A percentile compares a stretch with the other conserved stretches of the same genome.
Evolutionary conservation across 192 early-diverging fungal genomes (phyloP).

Genomic region (Podila clonocystis): DNA sequence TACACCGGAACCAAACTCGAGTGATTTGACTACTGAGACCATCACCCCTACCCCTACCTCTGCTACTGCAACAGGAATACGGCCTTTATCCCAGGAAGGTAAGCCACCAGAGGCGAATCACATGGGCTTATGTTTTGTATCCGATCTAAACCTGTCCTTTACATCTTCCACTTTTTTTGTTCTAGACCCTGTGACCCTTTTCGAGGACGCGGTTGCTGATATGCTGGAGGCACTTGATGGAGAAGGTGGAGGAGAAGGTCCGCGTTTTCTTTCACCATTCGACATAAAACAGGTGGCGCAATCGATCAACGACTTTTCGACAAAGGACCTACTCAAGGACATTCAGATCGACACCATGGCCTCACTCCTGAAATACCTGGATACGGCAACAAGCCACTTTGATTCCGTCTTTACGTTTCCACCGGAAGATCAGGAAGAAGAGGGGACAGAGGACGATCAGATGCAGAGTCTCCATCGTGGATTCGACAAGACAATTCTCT

Average conservation of each 20-base stretch:
- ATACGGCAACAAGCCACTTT: conserved; percentile 9
- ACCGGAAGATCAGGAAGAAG: neutral
- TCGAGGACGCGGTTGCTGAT: conserved; percentile 2
- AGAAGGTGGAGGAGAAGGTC: no score
- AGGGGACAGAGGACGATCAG: neutral
- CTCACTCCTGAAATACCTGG: conserved; percentile 15
- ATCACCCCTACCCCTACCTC: no score
- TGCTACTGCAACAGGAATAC: no score
- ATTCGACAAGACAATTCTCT: conserved; percentile 7
- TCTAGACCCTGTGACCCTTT: neutral
- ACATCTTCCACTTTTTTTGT: neutral
- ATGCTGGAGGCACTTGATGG: neutral
- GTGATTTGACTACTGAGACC: no score
- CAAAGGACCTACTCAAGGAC: neutral
- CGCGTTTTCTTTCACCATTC: neutral
- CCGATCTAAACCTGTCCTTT: neutral
- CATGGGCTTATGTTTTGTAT: no score
- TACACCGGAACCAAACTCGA: no score
- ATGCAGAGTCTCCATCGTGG: neutral
- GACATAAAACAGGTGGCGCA: conserved; percentile 14
- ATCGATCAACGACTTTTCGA: neutral
- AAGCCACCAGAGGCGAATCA: no score
- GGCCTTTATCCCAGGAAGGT: no score
- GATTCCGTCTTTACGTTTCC: neutral
- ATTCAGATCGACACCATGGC: conserved; percentile 17